These are phyloP conservation scores for Solanum lignicaule DNA, from an alignment of 257 asterid species.

Conservation along the genomic window DNA sequence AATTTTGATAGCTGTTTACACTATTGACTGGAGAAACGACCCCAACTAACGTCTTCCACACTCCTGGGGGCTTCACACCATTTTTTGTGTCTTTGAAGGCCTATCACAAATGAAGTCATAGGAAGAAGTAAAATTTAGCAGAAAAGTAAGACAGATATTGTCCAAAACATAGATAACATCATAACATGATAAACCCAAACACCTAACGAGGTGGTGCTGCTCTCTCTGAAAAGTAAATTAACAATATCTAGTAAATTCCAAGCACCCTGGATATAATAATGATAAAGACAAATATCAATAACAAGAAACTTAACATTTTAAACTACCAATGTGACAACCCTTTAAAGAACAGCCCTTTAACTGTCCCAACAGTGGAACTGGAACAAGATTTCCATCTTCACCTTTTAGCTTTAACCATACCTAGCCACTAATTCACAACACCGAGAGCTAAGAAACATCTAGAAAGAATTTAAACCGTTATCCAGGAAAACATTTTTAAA, in stretches of 20 bases:
- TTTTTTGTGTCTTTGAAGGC: conserved; percentile 55
- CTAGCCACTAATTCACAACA: neutral
- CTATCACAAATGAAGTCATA: conserved; percentile 17
- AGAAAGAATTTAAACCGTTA: neutral
- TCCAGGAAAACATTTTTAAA: neutral
- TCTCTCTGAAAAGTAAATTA: neutral
- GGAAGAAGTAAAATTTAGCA: neutral
- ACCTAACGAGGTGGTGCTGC: neutral
- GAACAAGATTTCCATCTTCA: neutral
- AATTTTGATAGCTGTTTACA: conserved; percentile 28
- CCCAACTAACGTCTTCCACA: conserved; percentile 59
- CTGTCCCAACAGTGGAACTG: neutral
- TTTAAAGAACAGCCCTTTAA: neutral
- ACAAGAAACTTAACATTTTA: neutral
- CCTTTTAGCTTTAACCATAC: neutral
- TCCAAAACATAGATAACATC: neutral
- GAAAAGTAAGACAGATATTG: neutral
- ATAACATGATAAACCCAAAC: neutral
- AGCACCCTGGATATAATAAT: neutral
- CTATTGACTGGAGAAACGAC: conserved; percentile 42
- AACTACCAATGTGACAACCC: neutral
- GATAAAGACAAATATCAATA: neutral
- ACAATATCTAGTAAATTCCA: neutral
- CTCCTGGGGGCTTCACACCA: conserved; percentile 66
- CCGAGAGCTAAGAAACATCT: neutral